Base-by-base conservation (phyloP, 805 yeast genomes). In the Helenozyma baotianmanensis region DNA sequence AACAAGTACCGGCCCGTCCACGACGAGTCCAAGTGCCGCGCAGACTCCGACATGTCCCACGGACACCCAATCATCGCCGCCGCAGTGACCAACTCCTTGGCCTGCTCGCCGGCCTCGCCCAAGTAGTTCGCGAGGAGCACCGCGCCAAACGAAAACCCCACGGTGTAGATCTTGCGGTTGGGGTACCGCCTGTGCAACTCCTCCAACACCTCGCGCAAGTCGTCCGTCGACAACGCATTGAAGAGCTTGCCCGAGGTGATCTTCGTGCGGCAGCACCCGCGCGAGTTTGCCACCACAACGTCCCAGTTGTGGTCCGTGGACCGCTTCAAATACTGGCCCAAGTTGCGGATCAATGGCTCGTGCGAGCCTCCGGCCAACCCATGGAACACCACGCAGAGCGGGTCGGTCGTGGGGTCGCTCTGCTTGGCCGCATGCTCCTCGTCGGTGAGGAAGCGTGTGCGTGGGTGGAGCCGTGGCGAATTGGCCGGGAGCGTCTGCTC, bases 291-390 rank as follows among this genome's bases (percentile, higher is more conserved):
- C 13, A 85, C 92, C 26, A 76, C 76, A 6, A 75, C 68, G 41
- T 81, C 89, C 65, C 82, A 81, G 1, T 63, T 60, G 13, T 31
- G 38, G n/a, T 36, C 31, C 6, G 29, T 33, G 19, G 29, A 27
- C 14, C 29, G 39, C 37, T 18, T 48, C 45, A 76, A 51, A 14
- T 58, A 51, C 27, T 64, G 59, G 12, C 76, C 70, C 23, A 80
- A 51, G 35, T 83, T 70, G 15, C 92, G 68, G 25, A 85, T 76
- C 50, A 85, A 78, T 6, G 82, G 68, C 52, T 85, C 95, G 41
- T 80, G 83, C n/a, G 89, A 79, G 0, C 95, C 92, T 5, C 95
- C 95, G 2, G 84, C 80, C 23, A 85, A 70, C 0, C 95, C 95
- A 51, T 86, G 95, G 25, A 82, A 56, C 3, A 75, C 59, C 19